Evolutionary conservation across 208 protist species (phyloP).

Genomic region (Trypanosoma vivax): DNA sequence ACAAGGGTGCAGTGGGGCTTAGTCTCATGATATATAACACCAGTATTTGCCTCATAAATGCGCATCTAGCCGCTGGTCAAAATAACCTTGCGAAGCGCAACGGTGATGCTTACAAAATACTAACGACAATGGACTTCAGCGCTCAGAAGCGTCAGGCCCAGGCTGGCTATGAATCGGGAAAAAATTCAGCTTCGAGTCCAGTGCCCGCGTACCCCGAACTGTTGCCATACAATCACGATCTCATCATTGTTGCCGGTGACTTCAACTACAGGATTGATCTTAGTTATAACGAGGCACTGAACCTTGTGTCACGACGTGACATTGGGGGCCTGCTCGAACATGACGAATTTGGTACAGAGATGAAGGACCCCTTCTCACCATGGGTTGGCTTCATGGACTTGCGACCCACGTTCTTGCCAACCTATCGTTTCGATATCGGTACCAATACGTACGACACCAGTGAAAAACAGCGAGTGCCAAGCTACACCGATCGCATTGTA

Average conservation of each 20-base stretch:
- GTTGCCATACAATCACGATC: constrained; percentile 75
- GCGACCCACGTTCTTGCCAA: constrained; percentile 74
- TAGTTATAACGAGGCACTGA: constrained; percentile 66
- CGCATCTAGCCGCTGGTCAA: constrained; percentile 91
- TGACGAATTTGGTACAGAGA: constrained; percentile 76
- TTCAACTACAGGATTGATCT: constrained; percentile 90
- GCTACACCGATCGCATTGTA: constrained; percentile 86
- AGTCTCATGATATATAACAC: constrained; percentile 71
- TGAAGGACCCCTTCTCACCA: constrained; percentile 62
- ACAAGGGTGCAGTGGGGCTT: constrained; percentile 90
- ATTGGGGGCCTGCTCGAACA: constrained; percentile 48
- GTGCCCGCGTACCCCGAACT: constrained; percentile 37
- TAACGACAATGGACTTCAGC: constrained; percentile 85
- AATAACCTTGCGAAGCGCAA: constrained; percentile 82
- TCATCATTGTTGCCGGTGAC: constrained; percentile 89
- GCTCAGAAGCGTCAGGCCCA: constrained; percentile 21
- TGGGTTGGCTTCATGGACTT: constrained; percentile 71
- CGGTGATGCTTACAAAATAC: constrained; percentile 85
- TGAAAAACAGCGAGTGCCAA: constrained; percentile 86
- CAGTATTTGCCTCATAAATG: constrained; percentile 82
- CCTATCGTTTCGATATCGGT: constrained; percentile 88
- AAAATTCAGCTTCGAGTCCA: background rate
- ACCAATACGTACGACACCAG: constrained; percentile 88
- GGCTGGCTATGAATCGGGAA: background rate
- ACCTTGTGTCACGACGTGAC: constrained; percentile 24